These are phyloP conservation scores for Suillus decipiens DNA, from an alignment of 768 basidiomycete species.

Conservation along the genomic window DNA sequence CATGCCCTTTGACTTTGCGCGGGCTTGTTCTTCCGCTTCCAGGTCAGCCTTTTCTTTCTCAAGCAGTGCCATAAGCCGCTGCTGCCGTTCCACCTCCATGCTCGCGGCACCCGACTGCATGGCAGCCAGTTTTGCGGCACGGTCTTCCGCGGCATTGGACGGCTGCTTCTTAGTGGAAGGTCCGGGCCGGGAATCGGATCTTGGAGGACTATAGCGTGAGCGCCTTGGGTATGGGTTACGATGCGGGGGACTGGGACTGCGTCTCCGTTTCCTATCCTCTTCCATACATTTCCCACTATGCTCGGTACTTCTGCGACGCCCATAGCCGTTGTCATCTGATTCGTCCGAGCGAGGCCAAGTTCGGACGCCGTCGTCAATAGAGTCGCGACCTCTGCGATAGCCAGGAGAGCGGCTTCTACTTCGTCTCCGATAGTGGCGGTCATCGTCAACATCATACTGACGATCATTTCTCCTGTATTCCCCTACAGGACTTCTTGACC, in stretches of 20 bases:
- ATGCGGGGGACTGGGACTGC: conserved; percentile 36
- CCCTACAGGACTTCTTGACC: conserved; percentile 34
- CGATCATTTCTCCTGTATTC: conserved; percentile 26
- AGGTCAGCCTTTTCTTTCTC: conserved; percentile 79
- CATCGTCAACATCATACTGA: conserved; percentile 14
- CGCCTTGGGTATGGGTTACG: conserved; percentile 44
- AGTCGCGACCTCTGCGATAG: conserved; percentile 17
- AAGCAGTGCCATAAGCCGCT: conserved; percentile 65
- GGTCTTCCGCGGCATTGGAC: conserved; percentile 46
- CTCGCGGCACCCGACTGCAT: conserved; percentile 78
- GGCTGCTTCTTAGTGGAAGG: conserved; percentile 16
- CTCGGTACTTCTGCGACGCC: conserved; percentile 29
- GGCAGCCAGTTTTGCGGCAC: conserved; percentile 85
- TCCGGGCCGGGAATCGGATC: conserved; percentile 16
- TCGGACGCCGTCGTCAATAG: conserved; percentile 27
- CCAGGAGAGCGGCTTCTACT: conserved; percentile 34
- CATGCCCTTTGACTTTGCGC: conserved; percentile 75
- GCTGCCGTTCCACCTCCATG: conserved; percentile 69
- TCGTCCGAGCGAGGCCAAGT: conserved; percentile 55
- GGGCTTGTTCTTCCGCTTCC: conserved; percentile 67
- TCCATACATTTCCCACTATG: conserved; percentile 25
- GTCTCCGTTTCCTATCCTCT: conserved; percentile 40
- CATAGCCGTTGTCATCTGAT: conserved; percentile 44
- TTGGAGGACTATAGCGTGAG: conserved; percentile 45
- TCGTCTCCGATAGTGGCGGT: conserved; percentile 25